Evolutionary conservation across 345 rosid genomes (phyloP).

Genomic region (Laguncularia racemosa): DNA sequence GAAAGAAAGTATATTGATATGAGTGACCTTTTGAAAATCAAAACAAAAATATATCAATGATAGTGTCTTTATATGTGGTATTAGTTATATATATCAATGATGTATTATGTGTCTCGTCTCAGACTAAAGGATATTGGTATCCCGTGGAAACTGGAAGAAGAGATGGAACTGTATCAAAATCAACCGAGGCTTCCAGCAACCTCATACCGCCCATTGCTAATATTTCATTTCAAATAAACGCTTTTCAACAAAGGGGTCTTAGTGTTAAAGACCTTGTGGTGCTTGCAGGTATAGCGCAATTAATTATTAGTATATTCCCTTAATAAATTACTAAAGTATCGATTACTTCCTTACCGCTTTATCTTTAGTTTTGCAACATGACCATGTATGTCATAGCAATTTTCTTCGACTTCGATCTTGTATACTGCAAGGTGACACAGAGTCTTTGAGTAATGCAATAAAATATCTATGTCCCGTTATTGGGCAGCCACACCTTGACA

Average conservation of each 20-base stretch:
- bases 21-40: too few species aligned
- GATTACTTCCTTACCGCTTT: neutral
- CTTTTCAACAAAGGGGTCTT: constrained; percentile 30
- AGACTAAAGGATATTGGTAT: constrained; percentile 34
- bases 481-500: too few species aligned
- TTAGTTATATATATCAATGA: neutral
- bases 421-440: too few species aligned
- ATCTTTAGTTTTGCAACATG: neutral
- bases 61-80: neutral
- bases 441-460: too few species aligned
- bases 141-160: constrained; percentile 61
- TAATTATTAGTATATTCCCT: neutral
- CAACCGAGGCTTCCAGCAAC: constrained; percentile 15
- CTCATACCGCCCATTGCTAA: constrained; percentile 31
- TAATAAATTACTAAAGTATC: neutral
- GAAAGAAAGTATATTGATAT: too few species aligned
- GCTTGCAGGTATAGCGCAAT: constrained; percentile 33
- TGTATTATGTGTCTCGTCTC: neutral
- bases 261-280: constrained; percentile 46
- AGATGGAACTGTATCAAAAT: constrained; percentile 48
- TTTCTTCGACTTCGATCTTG: too few species aligned
- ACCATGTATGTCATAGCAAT: neutral
- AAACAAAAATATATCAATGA: neutral
- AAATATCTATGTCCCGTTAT: too few species aligned
- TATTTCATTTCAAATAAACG: constrained; percentile 23